These are phyloP conservation scores for Colletotrichum sp. DNA, from an alignment of 2,329 filamentous ascomycete species.

Conservation along the genomic window DNA sequence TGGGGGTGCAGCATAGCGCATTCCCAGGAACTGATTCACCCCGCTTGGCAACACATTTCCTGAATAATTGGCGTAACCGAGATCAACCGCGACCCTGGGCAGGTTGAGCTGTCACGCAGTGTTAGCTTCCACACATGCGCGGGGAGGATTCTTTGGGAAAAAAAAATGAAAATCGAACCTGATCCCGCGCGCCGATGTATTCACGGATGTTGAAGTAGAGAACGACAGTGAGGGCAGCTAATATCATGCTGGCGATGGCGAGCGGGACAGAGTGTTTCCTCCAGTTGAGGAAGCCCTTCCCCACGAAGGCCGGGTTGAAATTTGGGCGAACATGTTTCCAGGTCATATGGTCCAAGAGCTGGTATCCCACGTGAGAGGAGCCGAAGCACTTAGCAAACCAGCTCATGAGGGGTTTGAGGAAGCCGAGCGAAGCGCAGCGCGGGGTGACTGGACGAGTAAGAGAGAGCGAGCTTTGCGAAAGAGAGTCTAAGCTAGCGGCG, in stretches of 20 bases:
- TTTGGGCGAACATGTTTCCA: constrained; percentile 7
- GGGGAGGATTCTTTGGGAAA: background rate
- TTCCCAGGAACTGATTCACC: constrained; percentile 51
- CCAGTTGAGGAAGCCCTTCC: constrained; percentile 9
- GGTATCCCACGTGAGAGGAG: constrained; percentile 19
- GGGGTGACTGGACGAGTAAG: background rate
- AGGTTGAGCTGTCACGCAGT: background rate
- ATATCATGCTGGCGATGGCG: constrained; percentile 17
- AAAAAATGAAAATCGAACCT: background rate
- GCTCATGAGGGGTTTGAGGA: background rate
- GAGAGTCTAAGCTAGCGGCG: constrained; percentile 13
- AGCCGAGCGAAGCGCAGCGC: constrained; percentile 4
- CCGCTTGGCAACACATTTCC: constrained; percentile 40
- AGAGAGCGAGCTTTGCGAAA: background rate
- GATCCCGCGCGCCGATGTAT: constrained; percentile 1
- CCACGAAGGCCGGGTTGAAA: constrained; percentile 5
- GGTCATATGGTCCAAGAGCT: constrained; percentile 18
- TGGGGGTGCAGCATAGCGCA: constrained; percentile 59
- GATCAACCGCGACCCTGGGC: constrained; percentile 32
- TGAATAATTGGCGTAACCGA: constrained; percentile 50
- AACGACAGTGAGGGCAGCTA: constrained; percentile 11
- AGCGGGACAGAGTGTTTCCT: constrained; percentile 8
- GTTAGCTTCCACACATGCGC: background rate
- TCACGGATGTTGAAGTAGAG: constrained; percentile 14
- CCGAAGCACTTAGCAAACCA: background rate